These are phyloP conservation scores for Podospora pseudopauciseta DNA, from an alignment of 495 filamentous ascomycete genomes.

Conservation along the genomic window DNA sequence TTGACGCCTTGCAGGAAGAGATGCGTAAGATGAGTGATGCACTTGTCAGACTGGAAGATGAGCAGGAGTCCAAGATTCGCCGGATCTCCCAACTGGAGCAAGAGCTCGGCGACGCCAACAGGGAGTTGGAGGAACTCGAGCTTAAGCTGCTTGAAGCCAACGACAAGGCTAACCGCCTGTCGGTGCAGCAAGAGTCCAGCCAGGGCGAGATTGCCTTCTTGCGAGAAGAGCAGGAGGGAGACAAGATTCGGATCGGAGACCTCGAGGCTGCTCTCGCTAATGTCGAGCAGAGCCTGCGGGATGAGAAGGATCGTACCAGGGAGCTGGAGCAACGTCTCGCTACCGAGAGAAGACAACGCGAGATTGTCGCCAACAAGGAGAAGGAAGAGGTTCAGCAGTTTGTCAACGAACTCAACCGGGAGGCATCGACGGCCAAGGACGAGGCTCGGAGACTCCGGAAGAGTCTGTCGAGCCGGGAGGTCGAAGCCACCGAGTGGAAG, in stretches of 20 bases:
- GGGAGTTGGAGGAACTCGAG: conserved; percentile 73
- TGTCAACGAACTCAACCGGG: conserved; percentile 79
- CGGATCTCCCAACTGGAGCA: conserved; percentile 69
- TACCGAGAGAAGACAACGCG: conserved; percentile 78
- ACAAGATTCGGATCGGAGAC: conserved; percentile 97
- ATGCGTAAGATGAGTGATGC: conserved; percentile 86
- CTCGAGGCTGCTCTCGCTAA: conserved; percentile 76
- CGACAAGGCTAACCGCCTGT: conserved; percentile 77
- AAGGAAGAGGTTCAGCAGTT: conserved; percentile 75
- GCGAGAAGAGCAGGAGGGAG: conserved; percentile 92
- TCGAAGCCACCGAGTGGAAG: conserved; percentile 84
- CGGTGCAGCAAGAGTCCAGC: conserved; percentile 85
- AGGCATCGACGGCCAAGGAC: conserved; percentile 77
- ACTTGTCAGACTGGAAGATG: conserved; percentile 81
- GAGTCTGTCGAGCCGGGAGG: conserved; percentile 74
- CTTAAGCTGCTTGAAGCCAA: conserved; percentile 73
- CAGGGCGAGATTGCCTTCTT: conserved; percentile 94
- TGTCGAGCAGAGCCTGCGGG: conserved; percentile 64
- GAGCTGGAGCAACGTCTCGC: conserved; percentile 76
- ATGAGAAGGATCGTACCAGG: conserved; percentile 72
- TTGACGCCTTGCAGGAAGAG: conserved; percentile 79
- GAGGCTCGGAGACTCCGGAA: conserved; percentile 78
- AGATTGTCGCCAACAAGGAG: conserved; percentile 77
- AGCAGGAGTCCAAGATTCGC: conserved; percentile 60
- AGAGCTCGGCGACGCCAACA: conserved; percentile 69